A percentile compares a stretch with the other conserved stretches of the same genome.
Evolutionary conservation across 202 grass and related monocot genomes (phyloP).

Genomic region (Panicum virgatum): DNA sequence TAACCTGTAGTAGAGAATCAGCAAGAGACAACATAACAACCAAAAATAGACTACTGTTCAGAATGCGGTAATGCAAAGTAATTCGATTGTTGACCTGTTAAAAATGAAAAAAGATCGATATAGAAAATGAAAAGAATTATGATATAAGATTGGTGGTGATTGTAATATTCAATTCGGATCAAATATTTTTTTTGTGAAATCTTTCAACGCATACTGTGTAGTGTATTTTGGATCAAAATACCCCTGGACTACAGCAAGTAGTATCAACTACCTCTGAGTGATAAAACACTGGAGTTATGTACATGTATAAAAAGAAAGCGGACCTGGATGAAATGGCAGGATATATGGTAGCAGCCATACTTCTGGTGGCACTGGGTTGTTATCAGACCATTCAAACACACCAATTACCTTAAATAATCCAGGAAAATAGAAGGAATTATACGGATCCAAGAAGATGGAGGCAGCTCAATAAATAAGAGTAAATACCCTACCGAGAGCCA

Average conservation of each 20-base stretch:
- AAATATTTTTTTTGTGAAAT: not conserved
- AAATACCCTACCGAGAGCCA: constrained; percentile 74
- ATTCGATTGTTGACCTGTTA: not conserved
- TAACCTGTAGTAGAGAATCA: not conserved
- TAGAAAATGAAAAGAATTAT: not conserved
- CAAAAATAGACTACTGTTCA: not conserved
- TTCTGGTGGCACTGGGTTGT: constrained; percentile 95
- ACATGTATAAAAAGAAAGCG: not conserved
- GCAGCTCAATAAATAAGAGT: not conserved
- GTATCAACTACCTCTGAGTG: not conserved
- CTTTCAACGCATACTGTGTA: not conserved
- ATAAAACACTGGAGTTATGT: not conserved
- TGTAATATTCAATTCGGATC: not conserved
- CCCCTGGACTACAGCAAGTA: not conserved
- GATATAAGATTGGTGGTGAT: not conserved
- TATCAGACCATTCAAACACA: constrained; percentile 97
- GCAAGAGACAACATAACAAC: constrained; percentile 27
- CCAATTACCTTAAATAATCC: constrained; percentile 75
- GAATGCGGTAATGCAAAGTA: not conserved
- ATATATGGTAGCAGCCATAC: constrained; percentile 86
- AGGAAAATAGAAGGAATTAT: constrained; percentile 33
- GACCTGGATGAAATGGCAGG: constrained; percentile 88
- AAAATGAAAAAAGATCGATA: constrained; percentile 7
- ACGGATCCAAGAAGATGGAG: constrained; percentile 28
- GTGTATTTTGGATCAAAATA: not conserved